Evolutionary conservation across 495 filamentous ascomycete species (phyloP).

Genomic region (Aspergillus cristatus): DNA sequence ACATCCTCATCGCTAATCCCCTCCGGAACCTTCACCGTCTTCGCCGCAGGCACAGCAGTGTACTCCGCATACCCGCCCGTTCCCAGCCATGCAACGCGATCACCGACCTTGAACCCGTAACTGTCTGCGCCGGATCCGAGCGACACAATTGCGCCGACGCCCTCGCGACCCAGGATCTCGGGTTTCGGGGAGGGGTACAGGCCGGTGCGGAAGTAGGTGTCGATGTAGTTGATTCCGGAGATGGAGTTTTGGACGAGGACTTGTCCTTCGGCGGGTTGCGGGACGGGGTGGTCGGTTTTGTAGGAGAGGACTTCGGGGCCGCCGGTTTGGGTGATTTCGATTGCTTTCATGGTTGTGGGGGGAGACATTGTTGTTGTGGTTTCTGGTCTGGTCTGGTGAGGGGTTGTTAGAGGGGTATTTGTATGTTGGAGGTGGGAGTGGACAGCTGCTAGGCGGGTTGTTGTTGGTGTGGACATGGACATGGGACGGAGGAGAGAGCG

Average conservation of each 20-base stretch:
- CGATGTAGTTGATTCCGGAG: constrained; percentile 83
- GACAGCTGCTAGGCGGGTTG: constrained; percentile 15
- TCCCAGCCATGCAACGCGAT: constrained; percentile 58
- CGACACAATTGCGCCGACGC: constrained; percentile 51
- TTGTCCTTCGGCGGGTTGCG: constrained; percentile 51
- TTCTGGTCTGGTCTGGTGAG: constrained; percentile 8
- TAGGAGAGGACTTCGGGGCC: constrained; percentile 71
- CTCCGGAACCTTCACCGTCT: constrained; percentile 55
- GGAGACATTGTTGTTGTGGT: constrained; percentile 26
- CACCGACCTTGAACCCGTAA: constrained; percentile 48
- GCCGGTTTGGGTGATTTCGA: constrained; percentile 67
- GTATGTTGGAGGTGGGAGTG: constrained; percentile 13
- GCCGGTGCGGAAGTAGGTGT: constrained; percentile 82
- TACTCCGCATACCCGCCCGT: constrained; percentile 69
- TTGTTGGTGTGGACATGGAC: background rate
- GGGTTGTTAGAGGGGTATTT: background rate
- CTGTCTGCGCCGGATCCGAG: constrained; percentile 37
- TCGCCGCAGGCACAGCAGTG: constrained; percentile 48
- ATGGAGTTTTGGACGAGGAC: constrained; percentile 79
- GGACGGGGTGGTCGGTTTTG: constrained; percentile 63
- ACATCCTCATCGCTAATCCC: constrained; percentile 51
- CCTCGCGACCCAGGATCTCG: constrained; percentile 78
- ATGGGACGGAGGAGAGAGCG: constrained; percentile 8
- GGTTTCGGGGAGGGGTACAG: constrained; percentile 73
- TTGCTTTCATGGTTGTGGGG: constrained; percentile 65